Percentiles rank a stretch among this genome's conserved stretches.
These are phyloP conservation scores for Physaria fendleri DNA, from an alignment of 345 rosid species.

Conservation along the genomic window DNA sequence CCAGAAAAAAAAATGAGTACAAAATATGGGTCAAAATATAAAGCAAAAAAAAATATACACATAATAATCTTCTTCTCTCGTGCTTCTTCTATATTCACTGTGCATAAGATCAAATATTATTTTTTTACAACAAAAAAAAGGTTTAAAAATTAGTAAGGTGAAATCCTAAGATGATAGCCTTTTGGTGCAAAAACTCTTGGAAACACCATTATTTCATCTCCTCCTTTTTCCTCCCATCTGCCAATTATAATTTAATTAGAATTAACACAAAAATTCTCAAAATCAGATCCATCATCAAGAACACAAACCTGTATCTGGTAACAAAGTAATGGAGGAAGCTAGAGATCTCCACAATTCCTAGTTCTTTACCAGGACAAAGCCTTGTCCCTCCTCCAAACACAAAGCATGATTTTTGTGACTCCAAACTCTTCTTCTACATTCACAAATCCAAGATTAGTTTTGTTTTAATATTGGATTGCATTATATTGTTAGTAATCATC, in stretches of 20 bases:
- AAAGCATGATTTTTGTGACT: constrained; percentile 50
- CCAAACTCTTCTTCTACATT: constrained; percentile 35
- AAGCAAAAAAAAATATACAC: too few species aligned
- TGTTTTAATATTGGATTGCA: too few species aligned
- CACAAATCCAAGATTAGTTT: too few species aligned
- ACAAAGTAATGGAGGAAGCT: constrained; percentile 87
- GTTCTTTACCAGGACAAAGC: constrained; percentile 91
- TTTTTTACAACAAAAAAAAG: not conserved
- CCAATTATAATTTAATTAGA: constrained; percentile 6
- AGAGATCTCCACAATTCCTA: constrained; percentile 86
- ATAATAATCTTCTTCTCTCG: not conserved
- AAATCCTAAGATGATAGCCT: constrained; percentile 65
- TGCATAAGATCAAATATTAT: too few species aligned
- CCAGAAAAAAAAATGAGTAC: too few species aligned
- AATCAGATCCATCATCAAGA: not conserved
- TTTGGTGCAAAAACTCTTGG: constrained; percentile 95
- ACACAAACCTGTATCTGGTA: constrained; percentile 69
- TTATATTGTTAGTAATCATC: too few species aligned
- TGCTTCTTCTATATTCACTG: constrained; percentile 4
- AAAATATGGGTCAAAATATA: too few species aligned
- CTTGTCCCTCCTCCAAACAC: constrained; percentile 90
- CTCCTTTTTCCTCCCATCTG: constrained; percentile 91
- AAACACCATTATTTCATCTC: constrained; percentile 61
- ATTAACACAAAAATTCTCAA: too few species aligned
- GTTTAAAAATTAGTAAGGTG: constrained; percentile 31